Evolutionary conservation across 2,329 filamentous ascomycete genomes (phyloP), one percentile per base, ranked within the genome.

Genomic region (Gremmenia infestans): DNA sequence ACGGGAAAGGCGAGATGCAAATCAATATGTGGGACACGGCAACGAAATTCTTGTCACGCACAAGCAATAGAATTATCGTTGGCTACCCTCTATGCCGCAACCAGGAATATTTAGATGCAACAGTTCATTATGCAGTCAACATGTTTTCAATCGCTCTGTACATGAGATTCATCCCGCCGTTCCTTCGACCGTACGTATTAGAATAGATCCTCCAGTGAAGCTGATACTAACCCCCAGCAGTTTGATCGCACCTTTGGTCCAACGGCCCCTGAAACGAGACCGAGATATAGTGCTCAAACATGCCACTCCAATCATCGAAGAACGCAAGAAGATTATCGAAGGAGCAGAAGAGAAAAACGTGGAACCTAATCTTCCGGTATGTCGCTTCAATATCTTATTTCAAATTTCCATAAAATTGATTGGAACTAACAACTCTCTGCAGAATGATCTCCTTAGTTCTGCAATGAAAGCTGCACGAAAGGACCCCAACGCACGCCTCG

Each of bases 81-180:
- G 54, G 59, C 19, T 55, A 57, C 43, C 56, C 56, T 15, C 48
- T 63, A 1, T 61, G 59, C 37, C 53, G 55, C 17, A 57, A 63
- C 22, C 53, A 63, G 28, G 59, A 61, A 46, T 63, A 57, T 48
- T 45, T 58, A 12, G 59, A 63, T 53, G 59, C 56, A 11, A 56
- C 59, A n/a, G 56, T 54, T 12, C 50, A 61, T 46, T 63, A 61
- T 28, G 56, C 60, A 8, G 59, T 54, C 17, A 60, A 47, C 39
- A 54, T 63, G 49, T 62, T 62, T 48, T 52, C 60, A 37, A 37
- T 47, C 48, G 60, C 58, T 5, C 23, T 61, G n/a, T 60, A 59
- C 25, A 51, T 56, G 25, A 59, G 60, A 19, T 61, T 62, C 25
- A 61, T 62, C 47, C 59, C n/a, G 12, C 45, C 45, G 23, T 47